Base-by-base conservation (phyloP, 345 rosid species). In the Durio zibethinus region DNA sequence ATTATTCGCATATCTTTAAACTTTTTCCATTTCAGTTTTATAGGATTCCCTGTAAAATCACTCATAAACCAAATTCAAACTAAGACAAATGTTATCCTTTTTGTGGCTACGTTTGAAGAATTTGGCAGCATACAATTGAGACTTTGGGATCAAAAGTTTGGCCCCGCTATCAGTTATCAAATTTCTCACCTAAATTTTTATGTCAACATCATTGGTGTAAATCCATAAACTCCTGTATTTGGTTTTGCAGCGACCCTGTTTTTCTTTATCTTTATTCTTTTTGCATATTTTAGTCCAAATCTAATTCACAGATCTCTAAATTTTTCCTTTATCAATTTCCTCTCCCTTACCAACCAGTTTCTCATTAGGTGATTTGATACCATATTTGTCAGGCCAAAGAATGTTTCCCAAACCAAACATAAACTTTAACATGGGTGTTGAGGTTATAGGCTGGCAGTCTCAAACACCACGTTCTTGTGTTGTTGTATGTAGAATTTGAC, bases 181-280 rank as follows among this genome's bases (percentile, higher is more conserved):
- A 50, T 50, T 50, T 56, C 14, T 66, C 8, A 23, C 53, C 72
- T 12, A 65, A 33, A 40, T 21, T 69, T 43, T 69, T 29, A 69
- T 29, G 74, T 48, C 60, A 31, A 48, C 27, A 36, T 45, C 57
- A 29, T 16, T 70, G 27, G 25, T 16, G 18, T 69, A 25, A 15
- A 66, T 66, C 72, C 52, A 66, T 66, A 40, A 70, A 48, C 15
- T 70, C 15, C 38, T 48, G 56, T 50, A 48, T 50, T 31, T 71
- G 60, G 50, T 71, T 71, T 71, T 33, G 56, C 75, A 33, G 43
- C 20, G 1, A 47, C 40, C 16, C 57, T 47, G n/a, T 70, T 70
- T 52, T 11, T 20, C 59, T 71, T 71, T 50, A 71, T 10, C 61
- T 71, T 71, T 71, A 33, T 72, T 72, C 75, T 33, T 27, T 72